Evolutionary conservation across 1,139 yeast genomes (phyloP), one percentile per base, ranked within the genome.

Genomic region (Pichia kudriavzevii): DNA sequence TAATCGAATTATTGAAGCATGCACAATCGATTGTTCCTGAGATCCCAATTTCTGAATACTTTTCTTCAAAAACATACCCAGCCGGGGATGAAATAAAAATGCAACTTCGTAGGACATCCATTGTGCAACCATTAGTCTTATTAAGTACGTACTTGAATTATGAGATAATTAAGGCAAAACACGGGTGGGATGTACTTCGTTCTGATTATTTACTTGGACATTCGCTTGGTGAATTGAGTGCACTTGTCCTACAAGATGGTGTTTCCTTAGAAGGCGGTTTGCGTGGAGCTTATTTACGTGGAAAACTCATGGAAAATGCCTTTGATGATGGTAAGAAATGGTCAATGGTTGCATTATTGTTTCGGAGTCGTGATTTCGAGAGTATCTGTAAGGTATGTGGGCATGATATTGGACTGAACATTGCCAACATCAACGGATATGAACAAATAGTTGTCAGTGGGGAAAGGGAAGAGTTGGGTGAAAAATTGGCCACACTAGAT

Each of bases 401-500:
- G 22, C 33, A 35, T 1, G 38, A 44, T 20, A 22, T 44, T 9
- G 42, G 32, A 3, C 39, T 56, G 2, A 43, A 49, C 21, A 39
- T 59, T 11, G 50, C 60, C 22, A 59, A 59, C 34, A 48, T 50
- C 18, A 60, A 60, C 42, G 55, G 55, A n/a, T 50, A 48, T 29
- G 56, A 54, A 30, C 64, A 60, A 38, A 41, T 59, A 10, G 62
- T 56, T 9, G 49, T 59, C 5, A 50, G 58, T 12, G 64, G 64
- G 4, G 32, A 30, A 15, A 32, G 34, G 5, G 21, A 30, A 1
- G 47, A 46, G 14, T 32, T 54, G 4, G 14, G 28, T 1, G 30
- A 34, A 5, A 44, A 44, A 15, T 17, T 53, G 0, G 10, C 15
- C 4, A 34, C 35, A 26, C 16, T 46, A 2, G 38, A 36, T 13